These are phyloP conservation scores for Alternaria ethzedia DNA, from an alignment of 2,329 filamentous ascomycete species.

Conservation along the genomic window DNA sequence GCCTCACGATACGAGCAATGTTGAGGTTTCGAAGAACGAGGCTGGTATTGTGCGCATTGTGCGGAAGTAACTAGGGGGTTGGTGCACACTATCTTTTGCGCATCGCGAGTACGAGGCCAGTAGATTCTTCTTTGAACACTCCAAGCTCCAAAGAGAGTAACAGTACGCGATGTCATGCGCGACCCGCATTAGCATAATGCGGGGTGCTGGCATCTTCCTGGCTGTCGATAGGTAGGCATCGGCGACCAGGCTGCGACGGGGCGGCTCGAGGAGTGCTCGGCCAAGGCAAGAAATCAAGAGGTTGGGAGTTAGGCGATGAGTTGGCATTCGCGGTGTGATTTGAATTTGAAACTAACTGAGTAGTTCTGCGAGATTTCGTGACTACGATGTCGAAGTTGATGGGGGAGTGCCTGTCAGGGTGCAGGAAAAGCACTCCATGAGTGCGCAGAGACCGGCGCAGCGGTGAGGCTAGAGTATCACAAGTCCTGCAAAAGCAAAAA, in stretches of 20 bases:
- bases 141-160: not conserved
- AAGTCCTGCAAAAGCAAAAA: not conserved
- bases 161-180: not conserved
- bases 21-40: not conserved
- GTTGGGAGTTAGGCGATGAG: not conserved
- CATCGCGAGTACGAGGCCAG: not conserved
- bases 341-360: not conserved
- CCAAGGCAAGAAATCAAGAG: not conserved
- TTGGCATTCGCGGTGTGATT: not conserved
- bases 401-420: not conserved
- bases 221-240: not conserved
- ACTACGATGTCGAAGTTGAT: not conserved
- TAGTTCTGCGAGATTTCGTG: not conserved
- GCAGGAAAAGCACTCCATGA: not conserved
- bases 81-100: not conserved
- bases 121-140: not conserved
- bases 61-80: not conserved
- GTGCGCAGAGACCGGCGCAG: not conserved
- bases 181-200: not conserved
- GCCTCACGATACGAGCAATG: not conserved
- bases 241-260: not conserved
- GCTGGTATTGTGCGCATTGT: not conserved
- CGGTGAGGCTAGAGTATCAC: not conserved
- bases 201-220: not conserved
- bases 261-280: not conserved